phyloP scores from a whole-genome alignment of 1,284 basidiomycete genomes.

The Retiboletus flavoniger region DNA sequence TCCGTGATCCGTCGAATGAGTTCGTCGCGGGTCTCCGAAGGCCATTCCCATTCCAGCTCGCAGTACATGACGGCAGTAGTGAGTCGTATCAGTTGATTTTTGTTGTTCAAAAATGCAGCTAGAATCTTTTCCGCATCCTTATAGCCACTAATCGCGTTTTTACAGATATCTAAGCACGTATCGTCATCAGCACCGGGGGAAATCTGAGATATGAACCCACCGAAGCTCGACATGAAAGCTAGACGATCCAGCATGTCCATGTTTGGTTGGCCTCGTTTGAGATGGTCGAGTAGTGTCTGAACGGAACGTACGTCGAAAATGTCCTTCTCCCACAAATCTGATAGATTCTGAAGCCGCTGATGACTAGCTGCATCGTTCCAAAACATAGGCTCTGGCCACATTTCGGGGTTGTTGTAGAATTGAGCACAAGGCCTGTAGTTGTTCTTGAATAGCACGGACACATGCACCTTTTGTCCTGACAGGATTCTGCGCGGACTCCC shows the following conservation, averaged over 20 bases:
- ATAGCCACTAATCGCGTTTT: conserved; percentile 5
- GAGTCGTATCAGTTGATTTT: conserved; percentile 21
- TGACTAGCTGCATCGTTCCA: conserved; percentile 34
- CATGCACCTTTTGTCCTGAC: conserved; percentile 33
- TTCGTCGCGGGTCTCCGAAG: conserved; percentile 5
- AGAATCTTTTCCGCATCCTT: conserved; percentile 8
- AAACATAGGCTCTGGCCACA: conserved; percentile 32
- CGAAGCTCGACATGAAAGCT: conserved; percentile 33
- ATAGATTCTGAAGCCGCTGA: conserved; percentile 17
- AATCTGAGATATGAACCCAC: conserved; percentile 9
- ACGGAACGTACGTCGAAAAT: conserved; percentile 28
- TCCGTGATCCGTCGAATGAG: conserved; percentile 9
- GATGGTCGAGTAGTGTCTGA: conserved; percentile 19
- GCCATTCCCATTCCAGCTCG: conserved; percentile 26
- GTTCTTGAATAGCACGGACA: conserved; percentile 31
- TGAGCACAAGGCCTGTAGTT: conserved; percentile 28
- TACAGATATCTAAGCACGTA: conserved; percentile 15
- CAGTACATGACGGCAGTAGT: conserved; percentile 29
- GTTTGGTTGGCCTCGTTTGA: conserved; percentile 15
- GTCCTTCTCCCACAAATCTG: conserved; percentile 30
- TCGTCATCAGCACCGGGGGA: not conserved
- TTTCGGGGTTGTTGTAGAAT: conserved; percentile 20
- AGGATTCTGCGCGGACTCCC: conserved; percentile 28
- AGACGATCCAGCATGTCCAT: conserved; percentile 29
- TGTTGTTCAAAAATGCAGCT: conserved; percentile 13